phyloP scores from a whole-genome alignment of 1,284 basidiomycete genomes.

The Rhodofomes roseus region DNA sequence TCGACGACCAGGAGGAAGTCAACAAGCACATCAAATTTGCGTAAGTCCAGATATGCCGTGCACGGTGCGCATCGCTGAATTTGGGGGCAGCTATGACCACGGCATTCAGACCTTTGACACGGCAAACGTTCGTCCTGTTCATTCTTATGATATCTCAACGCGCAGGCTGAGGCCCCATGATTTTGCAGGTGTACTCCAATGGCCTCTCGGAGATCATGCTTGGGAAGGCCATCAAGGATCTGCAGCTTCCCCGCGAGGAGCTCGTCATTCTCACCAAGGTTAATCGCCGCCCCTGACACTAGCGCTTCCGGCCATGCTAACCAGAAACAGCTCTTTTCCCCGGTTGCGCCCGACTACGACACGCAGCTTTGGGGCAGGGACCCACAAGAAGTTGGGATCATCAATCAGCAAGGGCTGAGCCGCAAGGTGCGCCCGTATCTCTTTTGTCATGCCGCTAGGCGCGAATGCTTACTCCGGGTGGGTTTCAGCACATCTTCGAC shows the following conservation, averaged over 20 bases:
- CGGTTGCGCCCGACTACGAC: constrained; percentile 34
- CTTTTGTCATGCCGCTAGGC: neutral
- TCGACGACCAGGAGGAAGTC: constrained; percentile 38
- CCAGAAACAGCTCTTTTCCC: constrained; percentile 3
- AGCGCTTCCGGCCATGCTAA: neutral
- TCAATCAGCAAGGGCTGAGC: constrained; percentile 35
- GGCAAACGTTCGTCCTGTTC: constrained; percentile 39
- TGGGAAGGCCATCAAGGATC: constrained; percentile 55
- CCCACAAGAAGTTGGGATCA: constrained; percentile 26
- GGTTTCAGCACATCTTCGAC: constrained; percentile 39
- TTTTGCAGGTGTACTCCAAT: constrained; percentile 36
- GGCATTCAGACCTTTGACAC: constrained; percentile 53
- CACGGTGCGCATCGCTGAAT: too few relatives aligned
- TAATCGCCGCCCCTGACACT: neutral
- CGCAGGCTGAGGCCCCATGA: neutral
- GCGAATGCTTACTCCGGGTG: neutral
- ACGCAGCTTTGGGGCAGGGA: constrained; percentile 23
- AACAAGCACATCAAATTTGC: constrained; percentile 36
- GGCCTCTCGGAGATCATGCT: constrained; percentile 52
- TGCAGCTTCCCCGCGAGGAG: constrained; percentile 50
- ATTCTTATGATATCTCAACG: too few relatives aligned
- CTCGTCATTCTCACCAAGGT: constrained; percentile 58
- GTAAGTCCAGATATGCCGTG: constrained; percentile 17
- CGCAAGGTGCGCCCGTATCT: constrained; percentile 36
- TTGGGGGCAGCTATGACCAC: constrained; percentile 31